phyloP scores from a whole-genome alignment of 495 filamentous ascomycete genomes.

The Ramalina intermedia region DNA sequence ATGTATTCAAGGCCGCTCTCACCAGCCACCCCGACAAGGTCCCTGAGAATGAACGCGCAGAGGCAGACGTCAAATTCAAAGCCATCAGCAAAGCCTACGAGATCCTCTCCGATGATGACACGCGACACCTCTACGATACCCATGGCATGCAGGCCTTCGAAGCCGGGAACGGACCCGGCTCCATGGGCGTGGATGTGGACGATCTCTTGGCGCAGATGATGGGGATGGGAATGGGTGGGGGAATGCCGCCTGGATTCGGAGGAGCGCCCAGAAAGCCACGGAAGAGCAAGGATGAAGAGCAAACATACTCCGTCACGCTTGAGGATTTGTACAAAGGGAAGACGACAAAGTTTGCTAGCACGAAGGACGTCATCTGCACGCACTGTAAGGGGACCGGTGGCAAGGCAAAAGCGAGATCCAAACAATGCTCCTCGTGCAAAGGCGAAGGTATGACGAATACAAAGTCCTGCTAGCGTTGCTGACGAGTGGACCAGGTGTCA shows the following conservation, averaged over 20 bases:
- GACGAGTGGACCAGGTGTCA: conserved; percentile 31
- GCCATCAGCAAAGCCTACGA: conserved; percentile 86
- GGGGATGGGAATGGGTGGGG: conserved; percentile 35
- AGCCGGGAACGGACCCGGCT: conserved; percentile 45
- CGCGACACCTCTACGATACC: conserved; percentile 77
- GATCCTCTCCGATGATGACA: conserved; percentile 91
- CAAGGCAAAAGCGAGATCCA: conserved; percentile 79
- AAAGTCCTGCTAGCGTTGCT: too few relatives aligned
- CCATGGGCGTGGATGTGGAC: conserved; percentile 69
- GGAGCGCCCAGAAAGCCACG: conserved; percentile 42
- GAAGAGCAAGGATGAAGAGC: conserved; percentile 70
- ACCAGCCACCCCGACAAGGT: conserved; percentile 93
- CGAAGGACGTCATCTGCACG: conserved; percentile 79
- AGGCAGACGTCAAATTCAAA: conserved; percentile 84
- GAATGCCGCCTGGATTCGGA: conserved; percentile 27
- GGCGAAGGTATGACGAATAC: conserved; percentile 40
- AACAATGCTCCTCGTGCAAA: conserved; percentile 69
- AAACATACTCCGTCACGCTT: conserved; percentile 74
- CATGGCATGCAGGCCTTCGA: conserved; percentile 96
- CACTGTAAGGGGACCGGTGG: conserved; percentile 81
- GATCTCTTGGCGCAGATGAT: conserved; percentile 93
- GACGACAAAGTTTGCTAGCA: conserved; percentile 87
- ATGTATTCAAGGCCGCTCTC: conserved; percentile 54
- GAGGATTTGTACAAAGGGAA: conserved; percentile 98
- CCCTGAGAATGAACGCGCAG: conserved; percentile 65